phyloP scores from a whole-genome alignment of 345 rosid species.

The Citrus glauca region DNA sequence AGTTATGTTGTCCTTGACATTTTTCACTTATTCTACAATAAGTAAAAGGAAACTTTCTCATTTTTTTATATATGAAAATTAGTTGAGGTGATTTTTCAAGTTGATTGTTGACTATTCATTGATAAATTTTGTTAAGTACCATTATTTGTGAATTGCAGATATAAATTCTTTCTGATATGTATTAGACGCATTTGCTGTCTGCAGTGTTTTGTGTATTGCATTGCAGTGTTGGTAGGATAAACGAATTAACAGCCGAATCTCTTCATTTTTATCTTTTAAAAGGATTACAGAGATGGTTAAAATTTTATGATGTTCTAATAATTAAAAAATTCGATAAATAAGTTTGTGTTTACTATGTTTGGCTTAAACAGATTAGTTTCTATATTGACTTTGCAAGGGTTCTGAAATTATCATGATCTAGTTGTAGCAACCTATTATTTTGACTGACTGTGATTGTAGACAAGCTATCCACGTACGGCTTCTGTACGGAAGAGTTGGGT shows the following conservation, averaged over 20 bases:
- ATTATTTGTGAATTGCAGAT: constrained; percentile 2
- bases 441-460: constrained; percentile 38
- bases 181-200: background rate
- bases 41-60: background rate
- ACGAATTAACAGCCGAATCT: background rate
- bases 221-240: background rate
- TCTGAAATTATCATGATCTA: background rate
- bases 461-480: constrained; percentile 81
- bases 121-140: background rate
- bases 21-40: background rate
- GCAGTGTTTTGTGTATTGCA: background rate
- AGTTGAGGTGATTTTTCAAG: background rate
- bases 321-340: background rate
- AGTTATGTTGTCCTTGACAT: background rate
- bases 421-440: constrained; percentile 1
- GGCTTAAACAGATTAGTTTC: background rate
- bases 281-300: background rate
- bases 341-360: background rate
- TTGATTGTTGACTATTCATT: background rate
- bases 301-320: background rate
- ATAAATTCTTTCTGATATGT: background rate
- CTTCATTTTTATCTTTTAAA: background rate
- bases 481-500: constrained; percentile 86
- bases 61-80: background rate
- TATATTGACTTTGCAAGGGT: background rate